These are phyloP conservation scores for Cucurbita ficifolia DNA, from an alignment of 306 rosid species.

Conservation along the genomic window DNA sequence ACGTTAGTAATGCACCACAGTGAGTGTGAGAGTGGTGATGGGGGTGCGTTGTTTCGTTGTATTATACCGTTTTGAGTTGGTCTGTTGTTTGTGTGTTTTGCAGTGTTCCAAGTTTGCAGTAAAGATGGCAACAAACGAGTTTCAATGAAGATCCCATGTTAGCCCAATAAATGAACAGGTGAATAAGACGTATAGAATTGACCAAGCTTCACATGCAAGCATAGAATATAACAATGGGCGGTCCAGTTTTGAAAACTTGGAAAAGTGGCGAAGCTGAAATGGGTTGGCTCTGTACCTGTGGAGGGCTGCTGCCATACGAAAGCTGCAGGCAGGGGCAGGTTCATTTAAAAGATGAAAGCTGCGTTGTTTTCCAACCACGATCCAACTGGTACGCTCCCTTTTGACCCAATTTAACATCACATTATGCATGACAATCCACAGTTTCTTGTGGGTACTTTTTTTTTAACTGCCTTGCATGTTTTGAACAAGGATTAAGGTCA, in stretches of 20 bases:
- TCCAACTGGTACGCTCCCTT: not conserved
- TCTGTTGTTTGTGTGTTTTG: not conserved
- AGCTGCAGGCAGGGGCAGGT: not conserved
- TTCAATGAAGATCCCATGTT: not conserved
- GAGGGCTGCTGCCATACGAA: constrained; percentile 1
- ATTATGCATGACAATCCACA: not conserved
- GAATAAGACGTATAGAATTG: not conserved
- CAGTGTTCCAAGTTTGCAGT: not conserved
- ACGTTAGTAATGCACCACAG: not conserved
- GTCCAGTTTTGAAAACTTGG: not conserved
- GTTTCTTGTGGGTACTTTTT: not conserved
- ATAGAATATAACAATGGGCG: not conserved
- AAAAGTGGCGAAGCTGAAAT: not conserved
- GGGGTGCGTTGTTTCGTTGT: not conserved
- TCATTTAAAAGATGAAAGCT: not conserved
- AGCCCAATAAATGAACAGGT: not conserved
- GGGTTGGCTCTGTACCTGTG: not conserved
- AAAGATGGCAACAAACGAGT: not conserved
- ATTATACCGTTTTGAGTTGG: not conserved
- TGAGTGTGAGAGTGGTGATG: not conserved
- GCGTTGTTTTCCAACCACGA: not conserved
- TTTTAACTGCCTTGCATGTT: not conserved
- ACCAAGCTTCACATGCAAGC: not conserved
- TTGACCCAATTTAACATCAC: not conserved
- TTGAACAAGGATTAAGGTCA: not conserved